Base-by-base conservation (phyloP, 805 yeast genomes). In the Pichia nakasei region DNA sequence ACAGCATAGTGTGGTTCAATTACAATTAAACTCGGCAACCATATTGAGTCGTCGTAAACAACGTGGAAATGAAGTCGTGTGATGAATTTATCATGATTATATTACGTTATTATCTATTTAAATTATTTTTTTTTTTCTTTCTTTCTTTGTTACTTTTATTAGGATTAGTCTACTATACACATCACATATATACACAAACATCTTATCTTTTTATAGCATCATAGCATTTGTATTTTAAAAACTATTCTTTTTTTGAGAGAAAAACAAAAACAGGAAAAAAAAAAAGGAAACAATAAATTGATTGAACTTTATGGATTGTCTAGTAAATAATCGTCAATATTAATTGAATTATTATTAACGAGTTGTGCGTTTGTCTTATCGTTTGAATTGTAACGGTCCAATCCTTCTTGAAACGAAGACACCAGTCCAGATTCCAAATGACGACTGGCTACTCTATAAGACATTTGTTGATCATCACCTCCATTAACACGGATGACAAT, bases 21-120 rank as follows among this genome's bases (percentile, higher is more conserved):
- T 82, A 46, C 77, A 75, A 48, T 59, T 82, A 54, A 78, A 77
- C 44, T 82, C 81, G 19, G 78, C 85, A 37, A 80, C 82, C 27
- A 60, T 82, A 47, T 62, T 82, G 33, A 73, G 78, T 38, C 66
- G 87, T 43, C 65, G 87, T 39, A 69, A 69, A 48, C 46, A 51
- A 18, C 46, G 24, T 17, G 21, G n/a, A 21, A 21, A 31, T 22
- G 26, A 27, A 35, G 37, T 35, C 22, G 8, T 13, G 7, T 15
- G 17, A 12, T 12, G 8, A 20, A 34, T 20, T 9, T 20, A 18
- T 34, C 20, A 8, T 34, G 8, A 3, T 24, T 24, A 24, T 24
- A 22, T 22, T 24, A 24, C 26, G 11, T 4, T 24, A 2, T 12
- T 12, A 3, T 9, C 6, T 15, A 17, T 15, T 32, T 17, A 8